These are phyloP conservation scores for Mycena venus DNA, from an alignment of 768 basidiomycete species.

Conservation along the genomic window DNA sequence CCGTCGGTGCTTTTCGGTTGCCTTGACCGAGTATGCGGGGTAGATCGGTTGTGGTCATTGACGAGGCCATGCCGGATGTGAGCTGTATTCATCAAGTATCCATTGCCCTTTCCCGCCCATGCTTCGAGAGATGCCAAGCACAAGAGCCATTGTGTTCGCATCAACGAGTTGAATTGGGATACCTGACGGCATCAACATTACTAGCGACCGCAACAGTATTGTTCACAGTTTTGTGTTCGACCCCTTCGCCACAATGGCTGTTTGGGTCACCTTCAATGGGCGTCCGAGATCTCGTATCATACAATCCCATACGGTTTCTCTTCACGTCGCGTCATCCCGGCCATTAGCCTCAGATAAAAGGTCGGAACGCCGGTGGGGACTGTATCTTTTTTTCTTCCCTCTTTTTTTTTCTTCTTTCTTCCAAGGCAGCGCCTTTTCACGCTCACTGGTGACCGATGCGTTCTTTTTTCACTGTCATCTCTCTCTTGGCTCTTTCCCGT, in stretches of 20 bases:
- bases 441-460: conserved; percentile 25
- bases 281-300: not conserved
- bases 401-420: not conserved
- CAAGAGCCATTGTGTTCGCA: not conserved
- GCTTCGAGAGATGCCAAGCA: no score
- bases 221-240: not conserved
- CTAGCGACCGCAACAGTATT: not conserved
- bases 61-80: no score
- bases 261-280: no score
- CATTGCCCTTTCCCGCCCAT: no score
- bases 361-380: not conserved
- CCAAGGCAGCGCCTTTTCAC: conserved; percentile 19
- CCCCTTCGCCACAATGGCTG: no score
- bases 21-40: no score
- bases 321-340: not conserved
- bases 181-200: not conserved
- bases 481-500: conserved; percentile 26
- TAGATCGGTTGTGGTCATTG: no score
- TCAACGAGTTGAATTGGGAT: no score
- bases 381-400: not conserved
- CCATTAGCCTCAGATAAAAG: not conserved
- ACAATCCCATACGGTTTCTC: not conserved
- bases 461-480: conserved; percentile 24
- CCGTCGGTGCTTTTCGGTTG: no score
- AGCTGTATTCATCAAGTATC: no score